Evolutionary conservation across 169 alveolate species (phyloP), one percentile per base, ranked within the genome.

Genomic region (Eimeria maxima): DNA sequence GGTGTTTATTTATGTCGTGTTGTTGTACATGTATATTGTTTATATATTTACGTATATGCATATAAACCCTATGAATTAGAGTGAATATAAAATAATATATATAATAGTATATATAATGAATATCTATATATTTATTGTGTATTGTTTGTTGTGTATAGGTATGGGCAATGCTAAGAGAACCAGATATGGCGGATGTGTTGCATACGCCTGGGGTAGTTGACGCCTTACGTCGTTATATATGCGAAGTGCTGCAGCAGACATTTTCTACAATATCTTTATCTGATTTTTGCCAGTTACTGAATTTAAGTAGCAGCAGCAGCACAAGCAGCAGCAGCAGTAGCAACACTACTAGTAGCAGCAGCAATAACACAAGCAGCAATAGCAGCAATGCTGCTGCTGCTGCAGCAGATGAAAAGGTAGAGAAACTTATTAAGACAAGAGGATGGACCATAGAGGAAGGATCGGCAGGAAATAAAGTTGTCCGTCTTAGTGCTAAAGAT

Each of bases 201-300:
- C 57, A 83, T 45, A 76, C 90, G 8, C 95, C 95, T 8, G 95
- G 95, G 5, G 81, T 91, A 24, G 69, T 55, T 10, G 95, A 91
- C 55, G 89, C 95, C 33, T 18, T 91, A 45, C 95, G 95, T 16
- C 95, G 95, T 4, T 91, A 63, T 45, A 80, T 60, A 27, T 91
- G 95, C 90, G 95, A 91, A 45, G 95, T 91, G 83, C 45, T 91
- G 50, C 73, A 67, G 91, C 83, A 27, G 90, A 76, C 95, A 63
- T 91, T 73, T 55, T 18, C 76, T 16, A n/a, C 95, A 3, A 38
- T 91, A 5, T 91, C 95, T 18, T 69, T 91, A 14, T 6, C 81
- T 1, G 95, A 91, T 29, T 57, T 91, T 3, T 57, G 95, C 67
- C 44, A 74, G 42, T 11, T 53, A 14, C 2, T 53, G 60, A 53